phyloP scores from a whole-genome alignment of 371 early-diverging fungal genomes.

The Mucor mucedo region DNA sequence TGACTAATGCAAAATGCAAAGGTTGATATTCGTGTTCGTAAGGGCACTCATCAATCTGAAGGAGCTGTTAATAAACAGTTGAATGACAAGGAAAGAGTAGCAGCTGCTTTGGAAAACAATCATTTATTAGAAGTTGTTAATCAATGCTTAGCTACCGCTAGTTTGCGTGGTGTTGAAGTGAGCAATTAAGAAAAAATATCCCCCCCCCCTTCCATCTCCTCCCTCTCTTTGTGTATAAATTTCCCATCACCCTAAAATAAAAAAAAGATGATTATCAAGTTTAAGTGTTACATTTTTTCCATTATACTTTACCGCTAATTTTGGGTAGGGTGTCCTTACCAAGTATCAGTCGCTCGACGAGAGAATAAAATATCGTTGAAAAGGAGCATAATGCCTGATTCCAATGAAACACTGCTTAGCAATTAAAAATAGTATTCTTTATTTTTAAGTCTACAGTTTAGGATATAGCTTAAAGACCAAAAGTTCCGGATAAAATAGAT shows the following conservation, averaged over 20 bases:
- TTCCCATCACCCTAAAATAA: background rate
- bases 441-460: too few relatives aligned
- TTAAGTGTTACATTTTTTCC: constrained; percentile 1
- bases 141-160: constrained; percentile 80
- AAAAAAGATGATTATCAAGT: background rate
- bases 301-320: too few relatives aligned
- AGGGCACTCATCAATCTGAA: constrained; percentile 97
- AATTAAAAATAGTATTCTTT: too few relatives aligned
- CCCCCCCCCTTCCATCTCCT: background rate
- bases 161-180: constrained; percentile 38
- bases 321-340: too few relatives aligned
- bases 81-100: constrained; percentile 99
- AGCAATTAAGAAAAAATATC: constrained; percentile 14
- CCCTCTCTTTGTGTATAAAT: background rate
- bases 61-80: constrained; percentile 97
- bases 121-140: constrained; percentile 94
- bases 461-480: too few relatives aligned
- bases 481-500: too few relatives aligned
- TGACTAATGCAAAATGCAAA: constrained; percentile 17
- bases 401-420: too few relatives aligned
- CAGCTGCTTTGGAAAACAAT: constrained; percentile 97
- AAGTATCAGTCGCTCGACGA: too few relatives aligned
- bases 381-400: too few relatives aligned
- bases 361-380: too few relatives aligned
- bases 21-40: constrained; percentile 88